Conservation (phyloP, 148 eudicot species). For the Vaccinium macrocarpon region DNA sequence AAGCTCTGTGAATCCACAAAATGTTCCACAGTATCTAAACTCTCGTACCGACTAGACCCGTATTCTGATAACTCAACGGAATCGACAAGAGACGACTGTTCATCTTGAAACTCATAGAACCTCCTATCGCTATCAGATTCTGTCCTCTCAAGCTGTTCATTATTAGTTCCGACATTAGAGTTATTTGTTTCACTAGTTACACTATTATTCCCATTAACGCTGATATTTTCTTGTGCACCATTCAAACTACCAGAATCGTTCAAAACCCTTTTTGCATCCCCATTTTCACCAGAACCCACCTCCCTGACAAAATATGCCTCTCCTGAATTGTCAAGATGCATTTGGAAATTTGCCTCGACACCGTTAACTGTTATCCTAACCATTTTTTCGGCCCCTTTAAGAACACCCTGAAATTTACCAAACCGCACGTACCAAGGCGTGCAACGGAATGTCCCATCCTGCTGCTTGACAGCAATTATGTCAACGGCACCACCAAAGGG, state of each 20-base stretch:
- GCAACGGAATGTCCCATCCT: slow-evolving; percentile 79
- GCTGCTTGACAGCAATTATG: slow-evolving; percentile 88
- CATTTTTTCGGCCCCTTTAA: slow-evolving; percentile 86
- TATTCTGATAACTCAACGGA: slow-evolving; percentile 73
- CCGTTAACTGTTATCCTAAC: slow-evolving; percentile 88
- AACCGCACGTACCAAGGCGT: slow-evolving; percentile 98
- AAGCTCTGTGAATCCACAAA: slow-evolving; percentile 54
- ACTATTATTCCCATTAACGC: slow-evolving; percentile 31
- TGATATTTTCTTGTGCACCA: slow-evolving; percentile 32
- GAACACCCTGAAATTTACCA: slow-evolving; percentile 97
- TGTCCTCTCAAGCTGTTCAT: slow-evolving; percentile 50
- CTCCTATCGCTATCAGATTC: slow-evolving; percentile 67
- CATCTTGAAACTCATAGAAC: slow-evolving; percentile 90
- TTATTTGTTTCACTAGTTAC: slow-evolving; percentile 31
- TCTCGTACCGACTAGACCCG: slow-evolving; percentile 62
- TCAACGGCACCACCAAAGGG: slow-evolving; percentile 99
- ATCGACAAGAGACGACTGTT: slow-evolving; percentile 59
- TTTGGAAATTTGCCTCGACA: slow-evolving; percentile 77
- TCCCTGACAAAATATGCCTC: slow-evolving; percentile 90
- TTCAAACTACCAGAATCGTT: slow-evolving; percentile 38
- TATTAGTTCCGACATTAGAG: slow-evolving; percentile 35
- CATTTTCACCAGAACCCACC: slow-evolving; percentile 42
- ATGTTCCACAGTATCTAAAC: slow-evolving; percentile 57
- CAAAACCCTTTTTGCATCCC: slow-evolving; percentile 28
- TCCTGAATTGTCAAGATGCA: slow-evolving; percentile 94